These are phyloP conservation scores for Oehlia diaphana DNA, from an alignment of 192 early-diverging fungal genomes.

Conservation along the genomic window DNA sequence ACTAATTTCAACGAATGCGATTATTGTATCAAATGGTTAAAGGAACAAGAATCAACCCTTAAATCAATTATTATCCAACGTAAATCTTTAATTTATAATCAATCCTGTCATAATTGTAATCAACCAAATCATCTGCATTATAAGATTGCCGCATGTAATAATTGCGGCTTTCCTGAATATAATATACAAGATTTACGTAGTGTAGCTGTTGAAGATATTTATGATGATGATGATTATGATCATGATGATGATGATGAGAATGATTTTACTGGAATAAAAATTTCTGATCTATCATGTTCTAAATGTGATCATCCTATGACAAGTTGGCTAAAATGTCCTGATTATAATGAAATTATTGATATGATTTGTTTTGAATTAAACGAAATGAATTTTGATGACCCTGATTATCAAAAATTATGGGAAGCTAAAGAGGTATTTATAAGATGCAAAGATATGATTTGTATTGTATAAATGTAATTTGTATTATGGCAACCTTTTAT, in stretches of 20 bases:
- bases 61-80: not conserved
- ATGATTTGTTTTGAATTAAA: slow-evolving; percentile 14
- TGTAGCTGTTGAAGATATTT: not conserved
- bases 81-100: not conserved
- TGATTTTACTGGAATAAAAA: slow-evolving; percentile 1
- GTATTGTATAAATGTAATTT: no score
- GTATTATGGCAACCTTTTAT: no score
- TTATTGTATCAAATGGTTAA: not conserved
- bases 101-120: slow-evolving; percentile 16
- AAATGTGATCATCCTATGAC: not conserved
- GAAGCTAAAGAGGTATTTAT: not conserved
- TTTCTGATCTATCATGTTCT: not conserved
- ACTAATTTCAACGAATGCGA: slow-evolving; percentile 5
- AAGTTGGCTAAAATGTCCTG: slow-evolving; percentile 5
- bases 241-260: slow-evolving; percentile 11
- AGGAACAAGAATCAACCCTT: not conserved
- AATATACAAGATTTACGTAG: not conserved
- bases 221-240: not conserved
- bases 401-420: slow-evolving; percentile 2
- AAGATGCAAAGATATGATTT: no score
- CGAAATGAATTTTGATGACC: slow-evolving; percentile 9
- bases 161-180: slow-evolving; percentile 3
- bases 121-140: slow-evolving; percentile 15
- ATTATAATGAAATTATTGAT: slow-evolving; percentile 15
- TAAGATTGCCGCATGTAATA: slow-evolving; percentile 2